phyloP scores from a whole-genome alignment of 257 asterid species.

The Solanum neorickii region DNA sequence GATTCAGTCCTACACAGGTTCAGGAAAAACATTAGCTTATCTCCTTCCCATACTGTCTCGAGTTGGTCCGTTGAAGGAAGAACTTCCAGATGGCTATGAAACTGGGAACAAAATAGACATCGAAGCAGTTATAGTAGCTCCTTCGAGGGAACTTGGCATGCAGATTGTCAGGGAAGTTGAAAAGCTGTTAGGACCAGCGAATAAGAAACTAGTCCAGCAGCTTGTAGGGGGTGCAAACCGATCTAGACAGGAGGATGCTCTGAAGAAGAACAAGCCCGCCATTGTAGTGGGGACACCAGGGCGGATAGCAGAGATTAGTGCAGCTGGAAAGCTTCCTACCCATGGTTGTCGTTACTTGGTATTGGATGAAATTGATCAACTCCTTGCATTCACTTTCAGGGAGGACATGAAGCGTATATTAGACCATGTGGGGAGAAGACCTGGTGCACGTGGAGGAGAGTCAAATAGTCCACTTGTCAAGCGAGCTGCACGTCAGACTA shows the following conservation, averaged over 20 bases:
- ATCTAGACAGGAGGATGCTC: constrained; percentile 94
- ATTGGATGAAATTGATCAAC: constrained; percentile 91
- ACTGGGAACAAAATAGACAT: constrained; percentile 31
- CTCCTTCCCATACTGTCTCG: constrained; percentile 86
- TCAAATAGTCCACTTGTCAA: constrained; percentile 13
- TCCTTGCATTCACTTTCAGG: constrained; percentile 78
- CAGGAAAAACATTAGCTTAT: constrained; percentile 94
- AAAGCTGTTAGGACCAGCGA: constrained; percentile 73
- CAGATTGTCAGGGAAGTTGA: constrained; percentile 95
- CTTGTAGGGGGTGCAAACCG: constrained; percentile 96
- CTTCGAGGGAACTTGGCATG: constrained; percentile 97
- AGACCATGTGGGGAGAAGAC: constrained; percentile 79
- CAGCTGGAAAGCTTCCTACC: constrained; percentile 87
- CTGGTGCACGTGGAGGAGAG: constrained; percentile 34
- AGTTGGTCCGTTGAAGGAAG: constrained; percentile 46
- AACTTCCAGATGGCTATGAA: constrained; percentile 6
- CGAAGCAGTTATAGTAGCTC: constrained; percentile 91
- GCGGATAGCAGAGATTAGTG: constrained; percentile 84
- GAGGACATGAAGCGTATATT: constrained; percentile 86
- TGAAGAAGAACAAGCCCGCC: constrained; percentile 76
- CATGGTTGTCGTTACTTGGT: constrained; percentile 73
- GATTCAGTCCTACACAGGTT: constrained; percentile 91
- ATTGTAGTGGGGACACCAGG: constrained; percentile 97
- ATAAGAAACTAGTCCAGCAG: constrained; percentile 83
- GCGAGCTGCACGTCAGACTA: constrained; percentile 48